These are phyloP conservation scores for Colletotrichum liriopes DNA, from an alignment of 2,329 filamentous ascomycete genomes.

Conservation along the genomic window DNA sequence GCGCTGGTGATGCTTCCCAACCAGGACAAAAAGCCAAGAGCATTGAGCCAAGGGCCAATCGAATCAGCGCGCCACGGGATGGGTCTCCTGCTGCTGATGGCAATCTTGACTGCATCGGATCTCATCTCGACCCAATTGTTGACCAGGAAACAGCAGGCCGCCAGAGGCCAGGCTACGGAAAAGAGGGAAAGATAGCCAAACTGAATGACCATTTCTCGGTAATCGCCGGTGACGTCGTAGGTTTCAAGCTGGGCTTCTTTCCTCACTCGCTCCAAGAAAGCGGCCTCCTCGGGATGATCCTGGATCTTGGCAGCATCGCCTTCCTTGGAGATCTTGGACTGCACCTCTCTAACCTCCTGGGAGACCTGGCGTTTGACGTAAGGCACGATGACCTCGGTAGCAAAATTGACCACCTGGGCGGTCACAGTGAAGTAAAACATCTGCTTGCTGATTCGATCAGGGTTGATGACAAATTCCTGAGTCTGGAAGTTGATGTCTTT, in stretches of 20 bases:
- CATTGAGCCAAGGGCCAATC: slow-evolving; percentile 93
- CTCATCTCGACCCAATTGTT: slow-evolving; percentile 98
- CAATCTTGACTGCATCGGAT: slow-evolving; percentile 95
- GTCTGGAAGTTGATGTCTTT: slow-evolving; percentile 80
- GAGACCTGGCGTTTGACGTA: slow-evolving; percentile 85
- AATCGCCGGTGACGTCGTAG: slow-evolving; percentile 92
- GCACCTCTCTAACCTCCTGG: slow-evolving; percentile 84
- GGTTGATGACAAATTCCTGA: slow-evolving; percentile 84
- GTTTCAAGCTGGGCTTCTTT: slow-evolving; percentile 85
- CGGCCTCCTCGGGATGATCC: slow-evolving; percentile 83
- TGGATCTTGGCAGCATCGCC: slow-evolving; percentile 63
- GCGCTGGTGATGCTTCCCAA: slow-evolving; percentile 90
- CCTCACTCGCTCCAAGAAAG: slow-evolving; percentile 86
- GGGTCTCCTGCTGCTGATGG: slow-evolving; percentile 88
- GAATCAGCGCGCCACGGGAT: slow-evolving; percentile 92
- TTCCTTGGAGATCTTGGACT: slow-evolving; percentile 72
- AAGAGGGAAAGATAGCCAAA: slow-evolving; percentile 91
- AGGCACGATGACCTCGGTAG: slow-evolving; percentile 87
- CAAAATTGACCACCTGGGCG: slow-evolving; percentile 90
- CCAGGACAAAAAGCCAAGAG: slow-evolving; percentile 93
- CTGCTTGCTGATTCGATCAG: slow-evolving; percentile 86
- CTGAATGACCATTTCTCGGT: slow-evolving; percentile 94
- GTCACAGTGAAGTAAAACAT: slow-evolving; percentile 98
- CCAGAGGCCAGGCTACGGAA: slow-evolving; percentile 95
- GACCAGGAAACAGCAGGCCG: slow-evolving; percentile 87